Base-by-base conservation (phyloP, 73 alveolate genomes). In the Stentor coeruleus region DNA sequence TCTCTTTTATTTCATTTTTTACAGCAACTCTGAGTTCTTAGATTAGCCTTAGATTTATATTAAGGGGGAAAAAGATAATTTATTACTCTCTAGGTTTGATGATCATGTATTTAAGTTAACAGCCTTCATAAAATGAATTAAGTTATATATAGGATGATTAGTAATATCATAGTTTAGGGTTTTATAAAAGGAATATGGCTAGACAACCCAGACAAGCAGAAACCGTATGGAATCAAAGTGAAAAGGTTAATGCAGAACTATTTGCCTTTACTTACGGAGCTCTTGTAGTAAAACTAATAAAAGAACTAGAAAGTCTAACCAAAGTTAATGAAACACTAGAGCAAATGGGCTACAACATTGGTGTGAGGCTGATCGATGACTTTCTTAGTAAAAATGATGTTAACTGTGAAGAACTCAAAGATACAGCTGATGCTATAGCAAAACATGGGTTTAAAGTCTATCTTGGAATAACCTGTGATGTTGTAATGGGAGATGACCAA, bases 301-400 rank as follows among this genome's bases (percentile, higher is more conserved):
- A 91, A 84, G 98, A 93, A 42, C 85, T 83, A 55, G 98, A 93
- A 42, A 91, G 89, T 72, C 92, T 96, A 11, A 96, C 90, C 59
- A 96, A 93, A 87, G 96, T 93, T 59, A 93, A 93, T 82, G 93
- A 86, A 2, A 88, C 85, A 49, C 81, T 93, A 20, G 96, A 89
- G 40, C 91, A 89, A 77, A 93, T 93, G 93, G 98, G 98, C 38
- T 89, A 76, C 73, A 93, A 93, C 80, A 93, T 93, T 6, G 98
- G 98, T 35, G 82, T 86, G 66, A 82, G 98, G 82, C 59, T 93
- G 58, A 81, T 93, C 14, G 98, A 93, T 82, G 98, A 93, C 77
- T 93, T 88, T 90, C 87, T 93, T 38, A 93, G 97, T 3, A 93
- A 93, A 85, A 77, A 92, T 57, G 86, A 86, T 3, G 73, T 81